Evolutionary conservation across 352 stramenopile genomes (phyloP).

Genomic region (Phytophthora palmivora): DNA sequence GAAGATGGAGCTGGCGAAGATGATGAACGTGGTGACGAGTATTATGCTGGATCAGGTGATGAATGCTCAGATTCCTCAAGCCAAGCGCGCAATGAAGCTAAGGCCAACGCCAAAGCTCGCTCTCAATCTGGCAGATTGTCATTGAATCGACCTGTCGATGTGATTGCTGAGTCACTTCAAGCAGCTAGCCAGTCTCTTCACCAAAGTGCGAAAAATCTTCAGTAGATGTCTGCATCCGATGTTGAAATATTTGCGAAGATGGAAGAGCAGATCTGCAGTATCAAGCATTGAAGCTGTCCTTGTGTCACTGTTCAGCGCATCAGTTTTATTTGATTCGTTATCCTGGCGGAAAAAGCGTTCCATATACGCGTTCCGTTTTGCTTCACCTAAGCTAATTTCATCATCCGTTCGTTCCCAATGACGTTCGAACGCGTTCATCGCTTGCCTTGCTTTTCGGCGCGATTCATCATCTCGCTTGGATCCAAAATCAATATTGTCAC

Average conservation of each 20-base stretch:
- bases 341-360: conserved; percentile 11
- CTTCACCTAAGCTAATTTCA: conserved; percentile 20
- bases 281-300: too few relatives aligned
- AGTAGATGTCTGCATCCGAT: conserved; percentile 2
- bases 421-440: conserved; percentile 12
- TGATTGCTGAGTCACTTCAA: conserved; percentile 9
- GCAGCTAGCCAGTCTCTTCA: background rate
- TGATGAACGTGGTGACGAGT: background rate
- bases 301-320: background rate
- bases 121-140: background rate
- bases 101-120: background rate
- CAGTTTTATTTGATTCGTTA: conserved; percentile 14
- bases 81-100: background rate
- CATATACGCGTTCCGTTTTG: conserved; percentile 17
- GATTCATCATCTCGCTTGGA: conserved; percentile 3
- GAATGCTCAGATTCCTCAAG: conserved; percentile 11
- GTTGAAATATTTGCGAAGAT: too few relatives aligned
- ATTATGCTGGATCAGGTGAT: background rate
- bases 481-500: conserved; percentile 6
- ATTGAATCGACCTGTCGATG: conserved; percentile 4
- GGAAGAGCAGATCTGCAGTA: too few relatives aligned
- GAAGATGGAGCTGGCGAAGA: too few relatives aligned
- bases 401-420: conserved; percentile 13
- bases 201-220: conserved; percentile 1
- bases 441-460: conserved; percentile 1